Conservation (phyloP, 768 basidiomycete species). For the Imleria badia region DNA sequence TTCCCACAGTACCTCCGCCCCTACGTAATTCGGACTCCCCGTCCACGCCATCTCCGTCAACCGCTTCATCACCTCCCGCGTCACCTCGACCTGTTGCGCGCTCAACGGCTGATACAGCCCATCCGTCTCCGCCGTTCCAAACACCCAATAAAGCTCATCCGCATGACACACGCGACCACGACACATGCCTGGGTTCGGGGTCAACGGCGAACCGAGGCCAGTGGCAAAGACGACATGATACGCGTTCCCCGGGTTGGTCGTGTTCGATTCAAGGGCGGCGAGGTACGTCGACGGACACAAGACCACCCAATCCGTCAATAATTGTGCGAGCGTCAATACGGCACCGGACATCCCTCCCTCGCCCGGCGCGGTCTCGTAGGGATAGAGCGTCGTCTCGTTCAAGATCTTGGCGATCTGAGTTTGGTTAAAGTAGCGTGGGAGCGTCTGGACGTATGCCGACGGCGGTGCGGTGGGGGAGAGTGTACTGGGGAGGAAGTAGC, state of each 20-base stretch:
- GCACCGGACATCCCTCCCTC: constrained; percentile 13
- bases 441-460: neutral
- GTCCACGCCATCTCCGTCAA: constrained; percentile 18
- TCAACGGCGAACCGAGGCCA: constrained; percentile 13
- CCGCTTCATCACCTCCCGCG: constrained; percentile 6
- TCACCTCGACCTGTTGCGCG: neutral
- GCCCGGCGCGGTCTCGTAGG: constrained; percentile 10
- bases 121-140: constrained; percentile 20
- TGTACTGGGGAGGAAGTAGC: constrained; percentile 19
- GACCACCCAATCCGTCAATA: constrained; percentile 13
- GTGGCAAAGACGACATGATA: constrained; percentile 15
- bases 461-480: constrained; percentile 14
- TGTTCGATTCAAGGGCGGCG: constrained; percentile 14
- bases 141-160: constrained; percentile 21
- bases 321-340: constrained; percentile 7
- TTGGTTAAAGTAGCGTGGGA: constrained; percentile 4
- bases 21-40: constrained; percentile 17
- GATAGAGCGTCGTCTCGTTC: constrained; percentile 15
- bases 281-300: constrained; percentile 17
- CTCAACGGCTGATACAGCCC: constrained; percentile 17
- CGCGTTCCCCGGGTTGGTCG: constrained; percentile 13
- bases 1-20: constrained; percentile 12
- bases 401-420: constrained; percentile 9
- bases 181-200: constrained; percentile 11
- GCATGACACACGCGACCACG: constrained; percentile 16